Conservation (phyloP, 2,329 filamentous ascomycete species). For the Trichothecium roseum region DNA sequence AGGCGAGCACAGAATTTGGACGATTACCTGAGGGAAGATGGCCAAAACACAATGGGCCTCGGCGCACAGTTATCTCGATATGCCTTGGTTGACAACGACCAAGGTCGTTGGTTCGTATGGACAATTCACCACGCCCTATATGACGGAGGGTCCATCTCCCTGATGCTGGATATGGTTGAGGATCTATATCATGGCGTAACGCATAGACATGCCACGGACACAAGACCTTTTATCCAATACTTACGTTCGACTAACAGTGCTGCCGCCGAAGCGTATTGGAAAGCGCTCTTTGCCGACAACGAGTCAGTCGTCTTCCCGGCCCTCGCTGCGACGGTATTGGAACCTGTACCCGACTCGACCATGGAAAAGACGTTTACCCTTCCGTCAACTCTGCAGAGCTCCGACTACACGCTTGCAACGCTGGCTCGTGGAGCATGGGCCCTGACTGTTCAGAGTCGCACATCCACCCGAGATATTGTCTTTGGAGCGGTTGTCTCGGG, state of each 20-base stretch:
- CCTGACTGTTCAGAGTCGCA: conserved; percentile 10
- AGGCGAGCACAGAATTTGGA: neutral
- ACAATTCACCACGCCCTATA: conserved; percentile 11
- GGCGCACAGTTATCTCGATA: neutral
- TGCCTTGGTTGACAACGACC: neutral
- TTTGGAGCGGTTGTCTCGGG: conserved; percentile 16
- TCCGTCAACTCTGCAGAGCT: conserved; percentile 18
- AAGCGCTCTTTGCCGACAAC: neutral
- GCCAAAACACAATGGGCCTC: neutral
- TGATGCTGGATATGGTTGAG: neutral
- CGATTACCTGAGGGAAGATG: neutral
- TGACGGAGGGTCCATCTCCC: conserved; percentile 7
- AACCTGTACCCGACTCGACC: neutral
- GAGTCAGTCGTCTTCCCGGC: neutral
- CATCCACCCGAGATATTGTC: conserved; percentile 15
- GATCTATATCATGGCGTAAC: neutral
- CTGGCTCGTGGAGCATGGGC: conserved; percentile 16
- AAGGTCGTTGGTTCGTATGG: conserved; percentile 5
- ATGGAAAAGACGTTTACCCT: conserved; percentile 5
- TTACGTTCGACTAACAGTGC: neutral
- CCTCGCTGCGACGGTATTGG: neutral
- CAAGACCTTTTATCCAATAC: too few relatives aligned
- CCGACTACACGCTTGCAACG: conserved; percentile 17
- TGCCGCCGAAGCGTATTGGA: neutral
- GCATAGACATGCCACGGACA: too few relatives aligned